phyloP scores from a whole-genome alignment of 495 filamentous ascomycete genomes.

The Darksidea phi region DNA sequence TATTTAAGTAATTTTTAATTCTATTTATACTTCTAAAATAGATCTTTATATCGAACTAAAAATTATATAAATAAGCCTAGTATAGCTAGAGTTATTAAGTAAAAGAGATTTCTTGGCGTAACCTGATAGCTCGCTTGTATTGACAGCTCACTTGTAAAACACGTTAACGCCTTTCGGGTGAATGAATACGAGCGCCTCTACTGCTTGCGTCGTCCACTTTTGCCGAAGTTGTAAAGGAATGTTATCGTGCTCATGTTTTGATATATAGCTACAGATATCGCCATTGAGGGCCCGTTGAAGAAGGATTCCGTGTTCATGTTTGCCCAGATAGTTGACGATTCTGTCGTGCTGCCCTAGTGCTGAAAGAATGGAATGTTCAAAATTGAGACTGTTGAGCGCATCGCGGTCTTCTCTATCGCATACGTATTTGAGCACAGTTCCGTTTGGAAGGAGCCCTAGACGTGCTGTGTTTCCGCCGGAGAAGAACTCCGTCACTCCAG shows the following conservation, averaged over 20 bases:
- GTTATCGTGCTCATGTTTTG: neutral
- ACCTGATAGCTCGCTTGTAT: too few relatives aligned
- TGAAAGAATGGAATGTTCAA: conserved; percentile 16
- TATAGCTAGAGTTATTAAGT: too few relatives aligned
- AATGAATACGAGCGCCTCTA: neutral
- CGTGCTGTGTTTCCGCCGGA: conserved; percentile 15
- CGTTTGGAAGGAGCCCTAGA: conserved; percentile 8
- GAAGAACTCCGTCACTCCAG: conserved; percentile 8
- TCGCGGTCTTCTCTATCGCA: conserved; percentile 11
- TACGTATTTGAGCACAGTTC: conserved; percentile 18
- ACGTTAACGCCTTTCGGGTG: neutral
- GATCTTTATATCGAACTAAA: too few relatives aligned
- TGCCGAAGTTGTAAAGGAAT: conserved; percentile 2
- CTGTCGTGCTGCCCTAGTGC: conserved; percentile 9
- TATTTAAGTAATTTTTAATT: too few relatives aligned
- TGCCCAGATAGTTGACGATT: conserved; percentile 8
- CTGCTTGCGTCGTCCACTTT: conserved; percentile 3
- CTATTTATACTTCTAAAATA: too few relatives aligned
- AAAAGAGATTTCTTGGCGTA: too few relatives aligned
- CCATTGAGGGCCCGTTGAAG: conserved; percentile 11
- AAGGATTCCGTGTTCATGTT: conserved; percentile 7
- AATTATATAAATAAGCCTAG: too few relatives aligned
- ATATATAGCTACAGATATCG: conserved; percentile 11
- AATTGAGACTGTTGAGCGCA: conserved; percentile 6
- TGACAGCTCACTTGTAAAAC: too few relatives aligned